Conservation (phyloP, 805 yeast genomes). For the Kodamaea neixiangensis region DNA sequence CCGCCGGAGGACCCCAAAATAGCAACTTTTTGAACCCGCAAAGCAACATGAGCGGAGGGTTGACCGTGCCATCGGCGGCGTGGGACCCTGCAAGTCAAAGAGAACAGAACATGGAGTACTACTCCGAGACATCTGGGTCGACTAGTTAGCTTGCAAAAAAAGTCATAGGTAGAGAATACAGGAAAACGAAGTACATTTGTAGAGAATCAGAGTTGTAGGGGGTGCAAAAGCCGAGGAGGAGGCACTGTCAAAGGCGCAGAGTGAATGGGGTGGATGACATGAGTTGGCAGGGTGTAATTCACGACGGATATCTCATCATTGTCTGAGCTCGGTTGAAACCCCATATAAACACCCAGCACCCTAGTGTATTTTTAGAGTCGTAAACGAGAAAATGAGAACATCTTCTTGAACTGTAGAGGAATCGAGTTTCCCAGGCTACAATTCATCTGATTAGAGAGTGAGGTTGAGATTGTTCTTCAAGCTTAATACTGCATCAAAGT, state of each 20-base stretch:
- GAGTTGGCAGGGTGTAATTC: too few species aligned
- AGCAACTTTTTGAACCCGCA: constrained; percentile 1
- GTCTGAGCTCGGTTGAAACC: too few species aligned
- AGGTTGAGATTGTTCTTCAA: too few species aligned
- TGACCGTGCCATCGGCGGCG: constrained; percentile 42
- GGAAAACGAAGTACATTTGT: neutral
- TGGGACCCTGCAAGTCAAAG: constrained; percentile 44
- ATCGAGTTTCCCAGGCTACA: too few species aligned
- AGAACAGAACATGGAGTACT: constrained; percentile 24
- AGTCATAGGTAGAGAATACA: neutral
- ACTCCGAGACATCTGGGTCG: constrained; percentile 24
- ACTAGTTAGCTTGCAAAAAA: constrained; percentile 4
- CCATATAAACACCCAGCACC: too few species aligned
- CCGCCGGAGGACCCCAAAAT: neutral
- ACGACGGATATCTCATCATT: too few species aligned
- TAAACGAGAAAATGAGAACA: too few species aligned
- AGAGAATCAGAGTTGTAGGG: neutral
- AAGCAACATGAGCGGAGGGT: constrained; percentile 10
- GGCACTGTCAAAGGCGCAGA: neutral
- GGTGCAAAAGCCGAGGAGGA: neutral
- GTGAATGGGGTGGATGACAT: too few species aligned
- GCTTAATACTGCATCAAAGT: too few species aligned
- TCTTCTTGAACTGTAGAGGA: too few species aligned
- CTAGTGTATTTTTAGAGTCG: too few species aligned
- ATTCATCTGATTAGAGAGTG: too few species aligned